Conservation (phyloP, 2,329 filamentous ascomycete species). For the Leptographium procerum region DNA sequence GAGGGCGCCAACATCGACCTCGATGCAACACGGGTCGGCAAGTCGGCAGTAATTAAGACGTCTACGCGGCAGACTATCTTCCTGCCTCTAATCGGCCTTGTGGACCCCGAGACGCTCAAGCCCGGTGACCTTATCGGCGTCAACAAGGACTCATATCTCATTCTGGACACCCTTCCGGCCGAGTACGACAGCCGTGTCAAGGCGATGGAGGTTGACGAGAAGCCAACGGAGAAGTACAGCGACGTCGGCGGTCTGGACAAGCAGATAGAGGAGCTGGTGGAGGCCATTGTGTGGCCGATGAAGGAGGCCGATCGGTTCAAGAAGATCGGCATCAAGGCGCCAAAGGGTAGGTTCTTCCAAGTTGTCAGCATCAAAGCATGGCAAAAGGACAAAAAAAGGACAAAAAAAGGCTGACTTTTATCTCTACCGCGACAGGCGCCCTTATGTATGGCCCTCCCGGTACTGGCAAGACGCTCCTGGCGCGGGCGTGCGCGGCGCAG, state of each 20-base stretch:
- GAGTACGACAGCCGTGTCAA: constrained; percentile 99
- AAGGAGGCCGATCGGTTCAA: constrained; percentile 99
- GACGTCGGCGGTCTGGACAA: constrained; percentile 97
- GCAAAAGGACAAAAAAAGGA: background rate
- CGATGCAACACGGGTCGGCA: constrained; percentile 91
- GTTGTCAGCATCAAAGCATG: background rate
- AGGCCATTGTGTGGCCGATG: constrained; percentile 99
- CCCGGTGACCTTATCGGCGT: constrained; percentile 95
- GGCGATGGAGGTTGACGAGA: constrained; percentile 99
- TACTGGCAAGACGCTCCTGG: constrained; percentile 84
- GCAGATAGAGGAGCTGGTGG: constrained; percentile 96
- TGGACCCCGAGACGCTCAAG: constrained; percentile 90
- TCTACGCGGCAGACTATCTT: constrained; percentile 98
- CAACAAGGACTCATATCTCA: constrained; percentile 97
- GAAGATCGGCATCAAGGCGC: constrained; percentile 99
- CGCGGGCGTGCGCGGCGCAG: constrained; percentile 91
- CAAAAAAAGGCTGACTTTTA: constrained; percentile 1
- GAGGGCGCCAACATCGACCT: constrained; percentile 98
- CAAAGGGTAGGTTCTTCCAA: constrained; percentile 86
- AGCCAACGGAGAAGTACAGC: constrained; percentile 97
- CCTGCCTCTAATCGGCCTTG: constrained; percentile 88
- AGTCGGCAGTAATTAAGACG: constrained; percentile 98
- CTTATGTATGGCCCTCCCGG: constrained; percentile 95
- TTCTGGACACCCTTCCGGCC: constrained; percentile 89
- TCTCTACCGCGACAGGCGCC: constrained; percentile 59